These are phyloP conservation scores for Saprolegnia parasitica DNA, from an alignment of 352 stramenopile genomes.

Conservation along the genomic window DNA sequence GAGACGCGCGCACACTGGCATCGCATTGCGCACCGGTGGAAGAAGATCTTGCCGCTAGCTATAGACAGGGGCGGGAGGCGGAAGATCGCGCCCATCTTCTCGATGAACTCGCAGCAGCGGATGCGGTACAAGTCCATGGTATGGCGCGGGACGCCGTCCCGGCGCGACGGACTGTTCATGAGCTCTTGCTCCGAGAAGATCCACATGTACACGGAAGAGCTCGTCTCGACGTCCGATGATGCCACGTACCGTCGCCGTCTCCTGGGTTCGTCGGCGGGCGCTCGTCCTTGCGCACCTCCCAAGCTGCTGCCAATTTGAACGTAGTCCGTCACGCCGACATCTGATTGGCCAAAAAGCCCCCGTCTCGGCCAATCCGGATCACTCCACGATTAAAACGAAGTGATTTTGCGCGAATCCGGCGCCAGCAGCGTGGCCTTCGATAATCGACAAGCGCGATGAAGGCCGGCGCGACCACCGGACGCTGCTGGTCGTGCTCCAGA, in stretches of 20 bases:
- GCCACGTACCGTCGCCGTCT: constrained; percentile 4
- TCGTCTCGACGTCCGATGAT: background rate
- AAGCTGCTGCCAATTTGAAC: constrained; percentile 6
- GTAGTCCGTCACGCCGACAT: background rate
- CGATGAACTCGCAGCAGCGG: constrained; percentile 77
- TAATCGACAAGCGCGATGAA: constrained; percentile 14
- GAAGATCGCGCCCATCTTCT: constrained; percentile 75
- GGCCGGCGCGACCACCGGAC: constrained; percentile 34
- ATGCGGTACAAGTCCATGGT: constrained; percentile 67
- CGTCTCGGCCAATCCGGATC: background rate
- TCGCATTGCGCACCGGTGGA: constrained; percentile 42
- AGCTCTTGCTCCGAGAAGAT: constrained; percentile 74
- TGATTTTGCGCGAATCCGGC: constrained; percentile 3
- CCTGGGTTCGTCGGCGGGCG: constrained; percentile 3
- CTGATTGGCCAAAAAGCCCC: background rate
- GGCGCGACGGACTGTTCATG: constrained; percentile 53
- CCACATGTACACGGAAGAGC: constrained; percentile 36
- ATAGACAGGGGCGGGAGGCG: constrained; percentile 77
- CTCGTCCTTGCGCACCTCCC: background rate
- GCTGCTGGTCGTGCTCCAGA: constrained; percentile 78
- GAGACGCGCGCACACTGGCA: background rate
- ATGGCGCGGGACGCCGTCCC: constrained; percentile 39
- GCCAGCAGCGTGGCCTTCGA: background rate
- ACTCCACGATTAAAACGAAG: background rate
- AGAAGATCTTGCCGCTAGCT: constrained; percentile 78